These are phyloP conservation scores for Bathelium albidoporum DNA, from an alignment of 495 filamentous ascomycete species.

Conservation along the genomic window DNA sequence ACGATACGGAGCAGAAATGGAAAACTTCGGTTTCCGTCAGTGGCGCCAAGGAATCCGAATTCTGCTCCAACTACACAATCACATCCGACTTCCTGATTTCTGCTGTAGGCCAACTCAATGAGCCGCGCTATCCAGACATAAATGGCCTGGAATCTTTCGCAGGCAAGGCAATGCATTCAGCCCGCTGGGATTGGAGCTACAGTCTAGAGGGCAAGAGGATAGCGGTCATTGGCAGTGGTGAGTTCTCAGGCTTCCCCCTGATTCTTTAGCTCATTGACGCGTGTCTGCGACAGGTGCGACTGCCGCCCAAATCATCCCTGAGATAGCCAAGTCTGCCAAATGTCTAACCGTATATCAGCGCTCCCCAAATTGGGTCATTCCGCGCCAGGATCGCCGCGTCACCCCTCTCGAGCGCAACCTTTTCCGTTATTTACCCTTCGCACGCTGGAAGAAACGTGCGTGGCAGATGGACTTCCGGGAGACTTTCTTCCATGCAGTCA, in stretches of 20 bases:
- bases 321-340: slow-evolving; percentile 45
- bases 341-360: slow-evolving; percentile 55
- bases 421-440: slow-evolving; percentile 36
- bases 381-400: slow-evolving; percentile 37
- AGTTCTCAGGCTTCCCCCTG: neutral
- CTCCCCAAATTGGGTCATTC: slow-evolving; percentile 56
- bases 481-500: slow-evolving; percentile 32
- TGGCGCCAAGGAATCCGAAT: slow-evolving; percentile 41
- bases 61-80: slow-evolving; percentile 34
- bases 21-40: slow-evolving; percentile 34
- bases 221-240: slow-evolving; percentile 33
- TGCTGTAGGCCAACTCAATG: slow-evolving; percentile 55
- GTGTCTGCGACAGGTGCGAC: slow-evolving; percentile 45
- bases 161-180: slow-evolving; percentile 48
- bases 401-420: slow-evolving; percentile 29
- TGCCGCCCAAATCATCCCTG: slow-evolving; percentile 60
- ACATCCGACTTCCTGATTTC: slow-evolving; percentile 50
- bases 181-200: slow-evolving; percentile 42
- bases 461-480: slow-evolving; percentile 41
- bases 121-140: slow-evolving; percentile 48
- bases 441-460: slow-evolving; percentile 40
- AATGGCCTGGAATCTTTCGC: slow-evolving; percentile 43
- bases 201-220: slow-evolving; percentile 43
- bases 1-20: slow-evolving; percentile 47
- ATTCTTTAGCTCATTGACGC: neutral